Base-by-base conservation (phyloP, 176 grass and related monocot genomes). In the Poa pratensis region DNA sequence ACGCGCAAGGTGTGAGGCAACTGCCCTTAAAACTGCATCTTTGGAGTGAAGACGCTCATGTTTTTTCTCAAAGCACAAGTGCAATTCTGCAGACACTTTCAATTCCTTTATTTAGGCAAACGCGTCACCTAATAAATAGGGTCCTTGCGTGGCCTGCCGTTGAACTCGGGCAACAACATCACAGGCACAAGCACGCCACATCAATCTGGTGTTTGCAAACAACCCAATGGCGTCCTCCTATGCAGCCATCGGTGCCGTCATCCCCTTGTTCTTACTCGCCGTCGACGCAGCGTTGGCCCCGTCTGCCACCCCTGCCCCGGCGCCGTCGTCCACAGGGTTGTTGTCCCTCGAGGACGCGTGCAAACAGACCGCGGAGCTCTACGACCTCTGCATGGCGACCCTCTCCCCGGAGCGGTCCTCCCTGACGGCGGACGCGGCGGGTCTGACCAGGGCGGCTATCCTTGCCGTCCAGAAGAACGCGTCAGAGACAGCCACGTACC, bases 371-470 rank as follows among this genome's bases (percentile, higher is more conserved):
- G 84, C 72, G 1, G 64, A 62, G 28, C 90, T 92, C 59, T 70
- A 76, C 71, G 74, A 86, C 35, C 75, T 92, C 42, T 97, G 95
- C 88, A 72, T 91, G 57, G 78, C 60, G 42, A 78, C 80, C 64
- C 93, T 97, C 62, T 87, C 78, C 12, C 49, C 84, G 9, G 87
- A 85, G 46, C 66, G 45, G 39, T 82, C 83, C 68, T 76, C 83
- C 85, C 49, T 35, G 39, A 55, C 83, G 19, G 79, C 88, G 11
- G 74, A 86, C 48, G 81, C 72, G 0, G 68, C 53, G 24, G 86
- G 77, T 14, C 90, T 97, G 0, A 89, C 88, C 12, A 83, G 59
- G 49, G 70, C 78, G 35, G 84, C 90, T 0, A 68, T 97, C 67
- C 35, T 79, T 51, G 87, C 86, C 9, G 75, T 79, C 3, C 84